Conservation (phyloP, 164 flowering plant genomes). For the Liriodendron chinense region DNA sequence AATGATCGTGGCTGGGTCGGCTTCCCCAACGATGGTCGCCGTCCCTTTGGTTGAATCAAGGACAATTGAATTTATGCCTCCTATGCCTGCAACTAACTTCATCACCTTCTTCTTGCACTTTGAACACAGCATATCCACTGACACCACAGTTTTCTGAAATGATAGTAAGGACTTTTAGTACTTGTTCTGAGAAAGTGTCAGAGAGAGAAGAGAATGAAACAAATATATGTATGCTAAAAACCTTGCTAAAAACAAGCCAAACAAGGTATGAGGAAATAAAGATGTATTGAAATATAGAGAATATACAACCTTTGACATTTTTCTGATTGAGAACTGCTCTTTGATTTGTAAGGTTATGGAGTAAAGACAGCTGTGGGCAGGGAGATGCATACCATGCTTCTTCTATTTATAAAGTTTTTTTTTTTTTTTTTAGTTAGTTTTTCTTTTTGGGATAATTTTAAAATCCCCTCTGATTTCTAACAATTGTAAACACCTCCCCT, state of each 20-base stretch:
- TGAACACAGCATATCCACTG: constrained; percentile 53
- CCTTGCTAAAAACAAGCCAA: background rate
- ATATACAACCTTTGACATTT: constrained; percentile 46
- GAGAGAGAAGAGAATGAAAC: background rate
- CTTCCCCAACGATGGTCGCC: constrained; percentile 47
- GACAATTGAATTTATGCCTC: constrained; percentile 54
- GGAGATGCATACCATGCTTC: constrained; percentile 16
- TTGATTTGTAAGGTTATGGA: constrained; percentile 1
- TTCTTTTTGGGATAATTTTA: background rate
- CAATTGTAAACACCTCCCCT: too few relatives aligned
- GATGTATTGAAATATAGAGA: constrained; percentile 2
- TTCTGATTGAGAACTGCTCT: constrained; percentile 4
- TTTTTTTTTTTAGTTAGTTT: background rate
- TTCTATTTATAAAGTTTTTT: constrained; percentile 20
- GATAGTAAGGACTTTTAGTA: constrained; percentile 24
- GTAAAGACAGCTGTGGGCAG: constrained; percentile 8
- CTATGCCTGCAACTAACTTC: constrained; percentile 51
- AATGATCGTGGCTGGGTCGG: constrained; percentile 49
- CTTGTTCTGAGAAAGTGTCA: constrained; percentile 8
- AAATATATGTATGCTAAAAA: constrained; percentile 8
- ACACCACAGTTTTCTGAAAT: constrained; percentile 62
- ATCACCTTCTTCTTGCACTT: constrained; percentile 60
- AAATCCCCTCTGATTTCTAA: too few relatives aligned
- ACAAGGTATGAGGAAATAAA: background rate
- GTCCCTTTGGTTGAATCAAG: constrained; percentile 51